Percentiles rank a stretch among this genome's conserved stretches.
Evolutionary conservation across 805 yeast genomes (phyloP).

Genomic region (Candida arabinofermentans): DNA sequence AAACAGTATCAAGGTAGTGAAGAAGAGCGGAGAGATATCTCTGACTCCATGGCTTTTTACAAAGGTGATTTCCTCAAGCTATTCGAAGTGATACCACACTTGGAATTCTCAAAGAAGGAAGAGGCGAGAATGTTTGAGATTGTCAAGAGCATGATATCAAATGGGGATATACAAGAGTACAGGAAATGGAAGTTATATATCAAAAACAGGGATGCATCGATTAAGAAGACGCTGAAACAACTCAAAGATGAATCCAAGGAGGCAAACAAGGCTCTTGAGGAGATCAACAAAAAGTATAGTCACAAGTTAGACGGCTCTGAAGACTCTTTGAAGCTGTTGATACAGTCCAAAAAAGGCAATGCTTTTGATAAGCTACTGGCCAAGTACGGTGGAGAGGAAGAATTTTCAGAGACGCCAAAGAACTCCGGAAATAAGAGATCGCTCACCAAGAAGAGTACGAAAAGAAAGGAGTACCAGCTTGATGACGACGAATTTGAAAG

Average conservation of each 20-base stretch:
- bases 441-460: slow-evolving; percentile 6
- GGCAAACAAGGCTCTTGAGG: slow-evolving; percentile 46
- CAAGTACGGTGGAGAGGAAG: slow-evolving; percentile 43
- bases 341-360: slow-evolving; percentile 43
- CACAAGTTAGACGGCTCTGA: slow-evolving; percentile 29
- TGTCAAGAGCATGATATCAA: slow-evolving; percentile 42
- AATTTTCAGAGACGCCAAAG: slow-evolving; percentile 24
- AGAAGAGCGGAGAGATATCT: slow-evolving; percentile 62
- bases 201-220: slow-evolving; percentile 43
- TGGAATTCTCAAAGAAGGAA: slow-evolving; percentile 55
- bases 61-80: slow-evolving; percentile 64
- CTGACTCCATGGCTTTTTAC: slow-evolving; percentile 46
- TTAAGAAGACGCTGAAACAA: slow-evolving; percentile 44
- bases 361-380: slow-evolving; percentile 44
- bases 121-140: slow-evolving; percentile 57
- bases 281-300: slow-evolving; percentile 32
- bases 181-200: slow-evolving; percentile 39
- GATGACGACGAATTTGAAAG: slow-evolving; percentile 49
- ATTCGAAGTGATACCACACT: slow-evolving; percentile 75
- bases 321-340: slow-evolving; percentile 43
- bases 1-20: slow-evolving; percentile 54
- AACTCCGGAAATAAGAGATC: slow-evolving; percentile 26
- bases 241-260: slow-evolving; percentile 63
- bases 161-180: slow-evolving; percentile 30
- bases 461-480: slow-evolving; percentile 30